Evolutionary conservation across 169 alveolate genomes (phyloP).

Genomic region (Plasmodium adleri): DNA sequence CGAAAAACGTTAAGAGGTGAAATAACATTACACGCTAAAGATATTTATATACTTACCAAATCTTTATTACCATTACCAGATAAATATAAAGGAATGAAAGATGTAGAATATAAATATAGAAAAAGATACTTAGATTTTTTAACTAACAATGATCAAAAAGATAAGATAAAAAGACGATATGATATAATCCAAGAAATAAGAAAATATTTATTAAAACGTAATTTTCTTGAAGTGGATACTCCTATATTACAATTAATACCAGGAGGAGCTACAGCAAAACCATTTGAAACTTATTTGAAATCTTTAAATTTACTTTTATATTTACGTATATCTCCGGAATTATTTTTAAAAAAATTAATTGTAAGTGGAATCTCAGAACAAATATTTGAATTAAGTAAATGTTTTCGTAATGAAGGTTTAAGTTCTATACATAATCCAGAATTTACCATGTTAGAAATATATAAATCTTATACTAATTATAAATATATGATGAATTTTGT

Average conservation of each 20-base stretch:
- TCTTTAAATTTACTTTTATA: constrained; percentile 91
- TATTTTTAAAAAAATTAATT: constrained; percentile 92
- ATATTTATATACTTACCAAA: constrained; percentile 55
- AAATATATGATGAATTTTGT: constrained; percentile 93
- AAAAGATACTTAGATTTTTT: constrained; percentile 91
- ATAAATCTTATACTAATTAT: constrained; percentile 95
- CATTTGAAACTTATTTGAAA: constrained; percentile 94
- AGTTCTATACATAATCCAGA: constrained; percentile 95
- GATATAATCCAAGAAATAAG: constrained; percentile 85
- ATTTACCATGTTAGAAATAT: constrained; percentile 94
- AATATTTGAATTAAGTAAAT: constrained; percentile 95
- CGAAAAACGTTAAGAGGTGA: constrained; percentile 75
- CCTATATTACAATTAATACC: constrained; percentile 94
- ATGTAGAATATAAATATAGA: constrained; percentile 87
- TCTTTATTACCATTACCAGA: constrained; percentile 68
- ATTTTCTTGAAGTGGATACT: constrained; percentile 94
- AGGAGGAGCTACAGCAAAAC: constrained; percentile 96
- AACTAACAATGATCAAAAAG: constrained; percentile 84
- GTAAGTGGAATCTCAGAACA: constrained; percentile 93
- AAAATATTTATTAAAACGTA: constrained; percentile 82
- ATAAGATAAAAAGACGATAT: constrained; percentile 85
- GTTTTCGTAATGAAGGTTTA: constrained; percentile 95
- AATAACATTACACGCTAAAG: constrained; percentile 64
- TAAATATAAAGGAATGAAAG: constrained; percentile 82
- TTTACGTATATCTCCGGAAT: constrained; percentile 97